These are phyloP conservation scores for Phycomyces nitens DNA, from an alignment of 192 early-diverging fungal genomes.

Conservation along the genomic window DNA sequence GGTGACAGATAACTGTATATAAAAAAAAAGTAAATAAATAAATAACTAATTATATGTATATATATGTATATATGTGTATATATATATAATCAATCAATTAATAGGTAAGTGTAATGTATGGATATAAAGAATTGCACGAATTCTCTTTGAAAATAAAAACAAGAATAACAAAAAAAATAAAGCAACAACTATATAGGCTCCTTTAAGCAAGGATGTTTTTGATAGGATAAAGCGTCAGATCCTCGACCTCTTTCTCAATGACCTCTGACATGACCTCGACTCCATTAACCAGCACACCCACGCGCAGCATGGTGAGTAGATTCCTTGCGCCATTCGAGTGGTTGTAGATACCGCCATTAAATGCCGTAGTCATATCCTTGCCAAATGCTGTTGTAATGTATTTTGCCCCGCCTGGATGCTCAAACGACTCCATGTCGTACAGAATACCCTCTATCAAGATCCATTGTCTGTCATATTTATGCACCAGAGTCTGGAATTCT, in stretches of 20 bases:
- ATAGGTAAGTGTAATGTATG: neutral
- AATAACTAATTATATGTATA: neutral
- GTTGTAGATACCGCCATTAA: constrained; percentile 89
- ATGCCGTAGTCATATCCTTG: constrained; percentile 80
- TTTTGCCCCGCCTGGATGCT: constrained; percentile 84
- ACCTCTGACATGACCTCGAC: constrained; percentile 28
- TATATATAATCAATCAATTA: no score
- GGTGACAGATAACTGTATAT: no score
- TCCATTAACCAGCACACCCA: constrained; percentile 58
- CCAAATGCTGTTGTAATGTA: constrained; percentile 72
- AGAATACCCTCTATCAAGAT: constrained; percentile 81
- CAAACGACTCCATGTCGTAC: constrained; percentile 80
- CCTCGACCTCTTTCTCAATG: neutral
- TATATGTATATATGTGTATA: neutral
- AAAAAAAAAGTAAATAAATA: no score
- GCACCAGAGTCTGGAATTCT: constrained; percentile 61
- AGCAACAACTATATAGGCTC: neutral
- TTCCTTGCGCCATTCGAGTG: constrained; percentile 88
- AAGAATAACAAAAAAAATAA: neutral
- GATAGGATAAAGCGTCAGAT: neutral
- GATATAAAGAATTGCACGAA: neutral
- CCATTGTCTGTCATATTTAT: constrained; percentile 66
- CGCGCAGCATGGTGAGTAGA: constrained; percentile 72
- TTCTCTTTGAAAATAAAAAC: neutral
- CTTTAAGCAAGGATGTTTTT: neutral